Conservation (phyloP, 2,329 filamentous ascomycete genomes). For the Diaporthe batatas region DNA sequence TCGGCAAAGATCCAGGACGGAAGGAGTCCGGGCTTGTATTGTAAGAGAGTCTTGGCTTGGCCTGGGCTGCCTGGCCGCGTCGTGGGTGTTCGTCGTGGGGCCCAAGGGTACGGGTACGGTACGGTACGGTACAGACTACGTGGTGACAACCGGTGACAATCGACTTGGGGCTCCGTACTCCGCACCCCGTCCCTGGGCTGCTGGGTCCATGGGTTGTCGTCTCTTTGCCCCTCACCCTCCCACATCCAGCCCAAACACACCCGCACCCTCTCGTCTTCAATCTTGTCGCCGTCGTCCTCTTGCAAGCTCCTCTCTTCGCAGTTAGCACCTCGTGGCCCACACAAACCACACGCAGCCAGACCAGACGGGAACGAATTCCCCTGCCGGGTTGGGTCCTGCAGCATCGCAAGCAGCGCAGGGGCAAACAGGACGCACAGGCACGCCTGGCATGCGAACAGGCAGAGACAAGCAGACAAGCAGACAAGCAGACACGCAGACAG, state of each 20-base stretch:
- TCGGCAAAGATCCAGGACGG: not conserved
- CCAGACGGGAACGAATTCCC: constrained; percentile 3
- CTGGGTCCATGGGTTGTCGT: not conserved
- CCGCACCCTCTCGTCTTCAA: not conserved
- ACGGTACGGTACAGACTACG: not conserved
- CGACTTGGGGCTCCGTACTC: not conserved
- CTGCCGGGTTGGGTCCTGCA: not conserved
- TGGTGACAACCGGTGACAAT: not conserved
- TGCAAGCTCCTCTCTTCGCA: constrained; percentile 7
- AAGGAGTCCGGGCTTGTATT: not conserved
- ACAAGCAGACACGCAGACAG: no score
- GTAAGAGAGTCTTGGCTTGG: constrained; percentile 12
- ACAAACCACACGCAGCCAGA: constrained; percentile 11
- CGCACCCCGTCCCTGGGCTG: no score
- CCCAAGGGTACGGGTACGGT: no score
- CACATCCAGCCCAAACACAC: not conserved
- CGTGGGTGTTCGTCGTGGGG: constrained; percentile 22
- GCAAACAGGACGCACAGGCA: no score
- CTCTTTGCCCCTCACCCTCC: not conserved
- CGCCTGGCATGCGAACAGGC: no score
- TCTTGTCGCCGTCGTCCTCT: not conserved
- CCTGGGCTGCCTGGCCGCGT: not conserved
- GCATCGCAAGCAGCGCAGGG: no score
- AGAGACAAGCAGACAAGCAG: no score
- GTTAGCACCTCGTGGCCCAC: constrained; percentile 23